Evolutionary conservation across 1,284 basidiomycete species (phyloP).

Genomic region (Apiotrichum sp.): DNA sequence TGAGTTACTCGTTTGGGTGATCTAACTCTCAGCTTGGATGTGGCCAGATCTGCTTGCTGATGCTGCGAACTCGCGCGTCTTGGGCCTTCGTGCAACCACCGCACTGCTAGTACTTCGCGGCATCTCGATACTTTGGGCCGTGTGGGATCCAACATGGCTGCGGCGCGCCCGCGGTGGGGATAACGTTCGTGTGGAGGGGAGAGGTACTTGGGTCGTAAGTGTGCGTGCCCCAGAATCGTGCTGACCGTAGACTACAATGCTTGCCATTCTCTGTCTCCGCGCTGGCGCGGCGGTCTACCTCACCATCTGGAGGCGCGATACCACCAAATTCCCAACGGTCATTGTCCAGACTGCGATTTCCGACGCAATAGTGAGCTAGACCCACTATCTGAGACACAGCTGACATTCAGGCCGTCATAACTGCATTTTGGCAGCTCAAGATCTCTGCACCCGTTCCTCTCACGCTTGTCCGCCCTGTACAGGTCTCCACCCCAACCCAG

Average conservation of each 20-base stretch:
- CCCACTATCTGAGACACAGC: not conserved
- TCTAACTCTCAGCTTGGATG: constrained; percentile 1
- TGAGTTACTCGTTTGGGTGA: constrained; percentile 7
- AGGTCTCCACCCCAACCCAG: not conserved
- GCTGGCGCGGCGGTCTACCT: not conserved
- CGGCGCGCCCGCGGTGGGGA: constrained; percentile 7
- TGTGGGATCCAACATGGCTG: constrained; percentile 42
- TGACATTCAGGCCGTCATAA: constrained; percentile 4
- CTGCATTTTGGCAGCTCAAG: constrained; percentile 5
- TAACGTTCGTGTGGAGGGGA: constrained; percentile 16
- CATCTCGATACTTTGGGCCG: constrained; percentile 32
- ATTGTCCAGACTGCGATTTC: not conserved
- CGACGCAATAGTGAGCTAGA: constrained; percentile 1
- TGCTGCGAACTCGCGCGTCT: not conserved
- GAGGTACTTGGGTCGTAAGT: constrained; percentile 30
- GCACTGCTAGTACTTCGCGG: constrained; percentile 6
- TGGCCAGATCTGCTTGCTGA: not conserved
- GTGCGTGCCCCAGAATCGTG: too few relatives aligned
- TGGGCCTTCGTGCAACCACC: not conserved
- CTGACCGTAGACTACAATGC: constrained; percentile 7
- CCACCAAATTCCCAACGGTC: not conserved
- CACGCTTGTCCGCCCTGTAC: constrained; percentile 3
- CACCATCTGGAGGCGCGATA: not conserved
- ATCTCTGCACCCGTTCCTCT: constrained; percentile 3
- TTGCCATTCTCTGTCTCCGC: constrained; percentile 4